phyloP scores from a whole-genome alignment of 768 basidiomycete species.

The Termitomyces sp. region DNA sequence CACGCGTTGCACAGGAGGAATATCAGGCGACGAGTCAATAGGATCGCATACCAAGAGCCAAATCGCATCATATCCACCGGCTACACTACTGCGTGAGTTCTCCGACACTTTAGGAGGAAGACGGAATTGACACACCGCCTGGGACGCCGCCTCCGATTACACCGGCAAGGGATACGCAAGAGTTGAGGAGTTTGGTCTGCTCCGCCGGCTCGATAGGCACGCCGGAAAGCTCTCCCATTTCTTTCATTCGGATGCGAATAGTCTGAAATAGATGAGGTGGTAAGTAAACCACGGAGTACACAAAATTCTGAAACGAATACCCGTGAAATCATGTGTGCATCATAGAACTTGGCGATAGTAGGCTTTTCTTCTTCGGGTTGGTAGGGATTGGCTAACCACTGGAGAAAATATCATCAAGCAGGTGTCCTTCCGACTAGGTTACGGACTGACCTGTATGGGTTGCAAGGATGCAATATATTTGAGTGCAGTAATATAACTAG shows the following conservation, averaged over 20 bases:
- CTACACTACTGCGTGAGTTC: constrained; percentile 33
- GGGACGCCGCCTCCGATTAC: constrained; percentile 95
- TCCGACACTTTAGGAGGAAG: neutral
- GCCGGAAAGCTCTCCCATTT: constrained; percentile 71
- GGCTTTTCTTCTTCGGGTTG: constrained; percentile 37
- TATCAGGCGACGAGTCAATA: constrained; percentile 34
- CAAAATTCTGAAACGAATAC: constrained; percentile 23
- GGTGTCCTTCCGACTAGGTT: neutral
- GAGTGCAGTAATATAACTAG: constrained; percentile 50
- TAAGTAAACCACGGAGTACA: neutral
- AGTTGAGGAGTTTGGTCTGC: constrained; percentile 81
- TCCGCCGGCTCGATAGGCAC: constrained; percentile 90
- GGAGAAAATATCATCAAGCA: neutral
- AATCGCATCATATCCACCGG: constrained; percentile 96
- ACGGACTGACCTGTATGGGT: constrained; percentile 44
- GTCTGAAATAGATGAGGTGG: constrained; percentile 34
- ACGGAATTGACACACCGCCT: constrained; percentile 58
- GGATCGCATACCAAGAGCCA: constrained; percentile 85
- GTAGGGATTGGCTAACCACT: constrained; percentile 62
- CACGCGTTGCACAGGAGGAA: constrained; percentile 51
- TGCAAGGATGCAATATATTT: constrained; percentile 60
- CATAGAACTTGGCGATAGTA: constrained; percentile 51
- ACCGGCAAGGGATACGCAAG: constrained; percentile 71
- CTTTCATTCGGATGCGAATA: constrained; percentile 75
- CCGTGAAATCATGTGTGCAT: constrained; percentile 54